Evolutionary conservation across 768 basidiomycete genomes (phyloP), one percentile per base, ranked within the genome.

Genomic region (Lactarius sanguifluus): DNA sequence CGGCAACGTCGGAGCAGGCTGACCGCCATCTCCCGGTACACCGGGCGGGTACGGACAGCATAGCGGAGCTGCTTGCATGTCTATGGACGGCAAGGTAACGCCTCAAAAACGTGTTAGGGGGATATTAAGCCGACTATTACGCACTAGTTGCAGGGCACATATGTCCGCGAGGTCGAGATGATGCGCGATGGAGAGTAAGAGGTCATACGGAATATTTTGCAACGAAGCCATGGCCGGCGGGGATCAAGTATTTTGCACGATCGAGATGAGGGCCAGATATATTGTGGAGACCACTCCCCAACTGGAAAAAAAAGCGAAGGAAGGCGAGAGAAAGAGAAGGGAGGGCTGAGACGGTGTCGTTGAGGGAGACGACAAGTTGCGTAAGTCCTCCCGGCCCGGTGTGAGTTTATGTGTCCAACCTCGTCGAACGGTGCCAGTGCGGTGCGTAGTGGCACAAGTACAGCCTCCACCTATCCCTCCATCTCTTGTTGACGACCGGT

Each of bases 1-100:
- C 89, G 83, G 71, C 89, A 90, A 65, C 87, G 81, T 7, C 82
- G 81, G 3, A 91, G 83, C 18, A 90, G 78, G 68, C 82, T 81
- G 60, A 81, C 79, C 13, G 89, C 87, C 47, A 90, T 81, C 62
- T 85, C 81, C 54, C 86, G 84, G 74, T 87, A 90, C 5, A 90
- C 86, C 2, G 88, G 85, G 25, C 88, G 82, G 2, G 88, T 89
- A 12, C 80, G 83, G 5, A 86, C 81, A 66, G 87, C 87, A 36
- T 82, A 80, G 55, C 84, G 81, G 8, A 90, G 77, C 7, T 84
- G 79, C 77, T 82, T 85, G 74, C 84, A 88, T 1, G 87, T 85
- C 89, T 90, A 70, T 52, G 25, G 60, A 70, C 55, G 34, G 60
- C 7, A 50, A 18, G 47, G 25, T 47, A 18, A 59, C 28, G 12